phyloP scores from a whole-genome alignment of 78 protist species.

The Dictyostelium intermedium region DNA sequence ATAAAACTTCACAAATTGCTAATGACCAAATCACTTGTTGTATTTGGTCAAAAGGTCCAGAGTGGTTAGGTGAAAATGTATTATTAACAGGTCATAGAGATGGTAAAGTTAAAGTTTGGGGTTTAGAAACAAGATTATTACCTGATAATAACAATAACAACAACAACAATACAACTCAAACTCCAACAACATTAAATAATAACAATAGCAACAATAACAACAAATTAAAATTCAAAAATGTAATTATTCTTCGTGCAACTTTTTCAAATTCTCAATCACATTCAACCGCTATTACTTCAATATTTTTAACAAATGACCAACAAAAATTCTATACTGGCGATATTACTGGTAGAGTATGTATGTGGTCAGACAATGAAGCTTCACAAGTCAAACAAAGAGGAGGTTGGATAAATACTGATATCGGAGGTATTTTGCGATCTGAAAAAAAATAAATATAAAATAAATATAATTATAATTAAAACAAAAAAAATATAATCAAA shows the following conservation, averaged over 20 bases:
- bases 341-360: conserved; percentile 50
- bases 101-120: conserved; percentile 78
- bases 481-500: neutral
- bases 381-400: conserved; percentile 40
- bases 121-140: conserved; percentile 38
- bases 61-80: conserved; percentile 69
- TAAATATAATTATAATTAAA: too few species aligned
- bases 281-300: conserved; percentile 31
- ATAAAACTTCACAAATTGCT: conserved; percentile 50
- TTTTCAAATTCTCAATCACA: conserved; percentile 8
- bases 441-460: neutral
- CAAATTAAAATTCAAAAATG: conserved; percentile 35
- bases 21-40: conserved; percentile 59
- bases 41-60: conserved; percentile 66
- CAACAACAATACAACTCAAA: too few species aligned
- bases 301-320: conserved; percentile 60
- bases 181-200: neutral
- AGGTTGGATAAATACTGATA: conserved; percentile 13
- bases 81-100: conserved; percentile 78
- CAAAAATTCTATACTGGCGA: conserved; percentile 61
- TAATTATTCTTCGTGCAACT: conserved; percentile 43
- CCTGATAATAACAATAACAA: neutral
- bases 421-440: neutral
- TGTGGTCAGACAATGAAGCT: conserved; percentile 63
- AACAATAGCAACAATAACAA: neutral